These are phyloP conservation scores for Citrus trifoliata DNA, from an alignment of 345 rosid species.

Conservation along the genomic window DNA sequence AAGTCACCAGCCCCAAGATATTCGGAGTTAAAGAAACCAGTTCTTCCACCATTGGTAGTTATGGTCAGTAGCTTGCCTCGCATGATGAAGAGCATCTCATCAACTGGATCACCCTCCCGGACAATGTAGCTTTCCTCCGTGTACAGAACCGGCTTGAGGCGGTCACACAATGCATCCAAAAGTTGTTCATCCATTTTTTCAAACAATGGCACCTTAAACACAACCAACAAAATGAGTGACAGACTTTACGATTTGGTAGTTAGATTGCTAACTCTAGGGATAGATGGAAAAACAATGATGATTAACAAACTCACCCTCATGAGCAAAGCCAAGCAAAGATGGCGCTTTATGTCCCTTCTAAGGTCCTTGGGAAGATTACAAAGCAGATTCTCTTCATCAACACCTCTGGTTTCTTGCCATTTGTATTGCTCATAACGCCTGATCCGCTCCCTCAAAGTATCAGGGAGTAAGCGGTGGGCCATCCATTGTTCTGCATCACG, in stretches of 20 bases:
- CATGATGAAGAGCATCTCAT: slow-evolving; percentile 91
- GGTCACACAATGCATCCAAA: slow-evolving; percentile 84
- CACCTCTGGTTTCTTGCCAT: slow-evolving; percentile 92
- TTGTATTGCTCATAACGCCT: slow-evolving; percentile 78
- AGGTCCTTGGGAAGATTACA: slow-evolving; percentile 75
- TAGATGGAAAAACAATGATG: background rate
- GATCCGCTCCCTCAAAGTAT: slow-evolving; percentile 56
- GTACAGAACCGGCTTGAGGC: slow-evolving; percentile 77
- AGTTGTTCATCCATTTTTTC: slow-evolving; percentile 84
- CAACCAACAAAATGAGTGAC: background rate
- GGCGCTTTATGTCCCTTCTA: slow-evolving; percentile 81
- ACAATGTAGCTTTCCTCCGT: slow-evolving; percentile 83
- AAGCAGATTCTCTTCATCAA: slow-evolving; percentile 67
- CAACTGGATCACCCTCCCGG: slow-evolving; percentile 89
- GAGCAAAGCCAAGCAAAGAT: slow-evolving; percentile 78
- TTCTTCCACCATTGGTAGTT: slow-evolving; percentile 82
- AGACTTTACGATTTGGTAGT: background rate
- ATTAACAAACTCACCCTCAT: slow-evolving; percentile 45
- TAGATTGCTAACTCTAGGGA: background rate
- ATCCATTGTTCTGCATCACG: slow-evolving; percentile 93
- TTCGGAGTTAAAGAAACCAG: slow-evolving; percentile 73
- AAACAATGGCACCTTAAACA: slow-evolving; percentile 73
- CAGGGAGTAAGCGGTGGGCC: slow-evolving; percentile 74
- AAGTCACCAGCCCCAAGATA: slow-evolving; percentile 81
- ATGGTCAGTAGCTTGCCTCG: slow-evolving; percentile 75